These are phyloP conservation scores for Tricholoma saponaceum DNA, from an alignment of 768 basidiomycete species.

Conservation along the genomic window DNA sequence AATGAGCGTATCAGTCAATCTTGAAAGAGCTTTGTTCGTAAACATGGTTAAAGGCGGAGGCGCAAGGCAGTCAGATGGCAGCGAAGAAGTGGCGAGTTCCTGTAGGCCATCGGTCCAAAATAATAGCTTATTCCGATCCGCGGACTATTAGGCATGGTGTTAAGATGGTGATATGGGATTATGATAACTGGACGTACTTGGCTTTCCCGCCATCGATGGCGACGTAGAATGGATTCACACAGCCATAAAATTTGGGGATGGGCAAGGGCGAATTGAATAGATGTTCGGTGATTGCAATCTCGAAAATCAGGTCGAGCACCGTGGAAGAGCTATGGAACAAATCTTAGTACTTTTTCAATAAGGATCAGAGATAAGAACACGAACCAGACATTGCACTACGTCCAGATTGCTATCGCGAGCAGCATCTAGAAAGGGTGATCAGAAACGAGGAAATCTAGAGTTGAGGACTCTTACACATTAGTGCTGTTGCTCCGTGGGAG, in stretches of 20 bases:
- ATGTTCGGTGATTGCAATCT: constrained; percentile 68
- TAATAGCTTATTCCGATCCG: constrained; percentile 32
- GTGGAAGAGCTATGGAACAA: constrained; percentile 47
- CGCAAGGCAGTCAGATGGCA: constrained; percentile 34
- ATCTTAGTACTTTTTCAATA: constrained; percentile 3
- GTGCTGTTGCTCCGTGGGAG: constrained; percentile 68
- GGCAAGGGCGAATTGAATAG: constrained; percentile 62
- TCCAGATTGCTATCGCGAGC: constrained; percentile 67
- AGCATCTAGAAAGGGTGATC: constrained; percentile 48
- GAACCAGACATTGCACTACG: constrained; percentile 64
- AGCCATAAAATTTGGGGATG: constrained; percentile 66
- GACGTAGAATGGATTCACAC: constrained; percentile 64
- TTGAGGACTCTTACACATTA: constrained; percentile 67
- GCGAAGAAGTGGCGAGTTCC: constrained; percentile 33
- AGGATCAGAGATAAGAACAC: constrained; percentile 24
- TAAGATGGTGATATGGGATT: constrained; percentile 10
- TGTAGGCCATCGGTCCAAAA: constrained; percentile 34
- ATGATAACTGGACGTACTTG: constrained; percentile 38
- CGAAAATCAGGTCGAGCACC: constrained; percentile 72
- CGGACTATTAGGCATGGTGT: constrained; percentile 27
- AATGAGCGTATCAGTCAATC: constrained; percentile 49
- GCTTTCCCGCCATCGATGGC: constrained; percentile 55
- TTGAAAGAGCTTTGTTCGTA: constrained; percentile 34
- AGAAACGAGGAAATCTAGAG: constrained; percentile 13
- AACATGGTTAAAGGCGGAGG: constrained; percentile 40